A percentile compares a stretch with the other conserved stretches of the same genome.
Evolutionary conservation across 768 basidiomycete species (phyloP).

Genomic region (Thelephora aurantiotincta): DNA sequence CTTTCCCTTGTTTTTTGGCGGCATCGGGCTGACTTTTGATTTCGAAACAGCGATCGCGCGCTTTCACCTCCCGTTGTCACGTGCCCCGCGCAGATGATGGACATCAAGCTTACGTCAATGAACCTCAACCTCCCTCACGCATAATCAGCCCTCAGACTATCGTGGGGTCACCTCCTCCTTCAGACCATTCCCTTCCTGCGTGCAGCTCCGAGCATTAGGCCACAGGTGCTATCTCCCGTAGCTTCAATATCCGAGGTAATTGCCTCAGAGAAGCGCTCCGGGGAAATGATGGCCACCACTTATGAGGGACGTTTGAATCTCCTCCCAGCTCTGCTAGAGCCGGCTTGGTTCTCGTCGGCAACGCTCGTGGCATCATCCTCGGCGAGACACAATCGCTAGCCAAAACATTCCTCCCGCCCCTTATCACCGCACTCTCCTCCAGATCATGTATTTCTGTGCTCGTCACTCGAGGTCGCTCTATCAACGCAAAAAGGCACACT

Average conservation of each 20-base stretch:
- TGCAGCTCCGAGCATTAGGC: slow-evolving; percentile 40
- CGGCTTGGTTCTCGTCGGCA: slow-evolving; percentile 60
- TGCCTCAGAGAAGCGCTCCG: slow-evolving; percentile 51
- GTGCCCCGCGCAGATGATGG: slow-evolving; percentile 34
- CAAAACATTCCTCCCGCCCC: slow-evolving; percentile 56
- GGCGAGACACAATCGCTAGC: slow-evolving; percentile 66
- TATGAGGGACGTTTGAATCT: slow-evolving; percentile 65
- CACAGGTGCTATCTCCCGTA: slow-evolving; percentile 40
- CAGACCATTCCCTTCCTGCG: slow-evolving; percentile 51
- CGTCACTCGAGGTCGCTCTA: slow-evolving; percentile 43
- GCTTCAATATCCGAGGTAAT: slow-evolving; percentile 53
- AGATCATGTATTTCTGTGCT: slow-evolving; percentile 67
- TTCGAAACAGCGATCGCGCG: too few relatives aligned
- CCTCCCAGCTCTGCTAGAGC: slow-evolving; percentile 64
- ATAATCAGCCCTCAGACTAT: slow-evolving; percentile 56
- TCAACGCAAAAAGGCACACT: slow-evolving; percentile 33
- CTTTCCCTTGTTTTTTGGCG: slow-evolving; percentile 73
- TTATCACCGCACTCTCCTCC: slow-evolving; percentile 71
- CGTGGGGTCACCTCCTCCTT: slow-evolving; percentile 65
- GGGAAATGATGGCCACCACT: slow-evolving; percentile 76
- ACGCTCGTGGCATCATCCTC: slow-evolving; percentile 48
- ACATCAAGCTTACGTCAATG: slow-evolving; percentile 52
- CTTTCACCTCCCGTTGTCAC: too few relatives aligned
- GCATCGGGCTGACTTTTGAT: slow-evolving; percentile 22
- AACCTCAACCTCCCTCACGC: slow-evolving; percentile 85